These are phyloP conservation scores for Verticillium alfalfae DNA, from an alignment of 2,329 filamentous ascomycete genomes.

Conservation along the genomic window DNA sequence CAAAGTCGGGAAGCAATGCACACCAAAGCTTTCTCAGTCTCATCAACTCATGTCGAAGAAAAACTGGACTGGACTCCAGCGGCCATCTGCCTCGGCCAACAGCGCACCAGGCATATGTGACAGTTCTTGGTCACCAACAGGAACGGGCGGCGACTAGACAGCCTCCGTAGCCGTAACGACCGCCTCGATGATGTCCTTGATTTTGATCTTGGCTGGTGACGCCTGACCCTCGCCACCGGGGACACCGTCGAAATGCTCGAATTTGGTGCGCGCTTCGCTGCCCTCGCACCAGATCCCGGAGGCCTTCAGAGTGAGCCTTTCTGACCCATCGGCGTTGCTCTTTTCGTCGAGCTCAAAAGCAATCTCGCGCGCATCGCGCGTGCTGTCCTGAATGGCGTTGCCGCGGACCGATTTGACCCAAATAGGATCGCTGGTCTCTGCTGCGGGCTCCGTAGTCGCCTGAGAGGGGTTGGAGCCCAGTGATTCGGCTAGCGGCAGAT, in stretches of 20 bases:
- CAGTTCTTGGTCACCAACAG: not conserved
- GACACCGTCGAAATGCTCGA: slow-evolving; percentile 16
- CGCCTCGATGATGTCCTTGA: slow-evolving; percentile 5
- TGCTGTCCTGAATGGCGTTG: slow-evolving; percentile 21
- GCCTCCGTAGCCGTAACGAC: slow-evolving; percentile 6
- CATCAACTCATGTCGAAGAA: not conserved
- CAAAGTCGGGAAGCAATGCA: no score
- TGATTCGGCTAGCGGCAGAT: slow-evolving; percentile 14
- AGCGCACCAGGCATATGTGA: not conserved
- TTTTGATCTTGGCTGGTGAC: not conserved
- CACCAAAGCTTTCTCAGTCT: not conserved
- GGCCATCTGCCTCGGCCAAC: not conserved
- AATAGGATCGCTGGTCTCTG: not conserved
- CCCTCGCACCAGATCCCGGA: slow-evolving; percentile 12
- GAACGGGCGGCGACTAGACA: not conserved
- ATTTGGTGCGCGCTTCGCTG: slow-evolving; percentile 9
- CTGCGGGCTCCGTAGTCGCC: not conserved
- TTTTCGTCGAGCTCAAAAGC: slow-evolving; percentile 21
- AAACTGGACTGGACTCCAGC: not conserved
- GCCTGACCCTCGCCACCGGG: not conserved
- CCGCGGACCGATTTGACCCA: slow-evolving; percentile 25
- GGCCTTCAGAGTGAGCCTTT: slow-evolving; percentile 14
- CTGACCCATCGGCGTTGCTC: slow-evolving; percentile 2
- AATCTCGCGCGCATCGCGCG: slow-evolving; percentile 21
- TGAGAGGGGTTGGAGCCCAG: slow-evolving; percentile 6